Evolutionary conservation across 164 flowering plant species (phyloP).

Genomic region (Nymphaea thermarum): DNA sequence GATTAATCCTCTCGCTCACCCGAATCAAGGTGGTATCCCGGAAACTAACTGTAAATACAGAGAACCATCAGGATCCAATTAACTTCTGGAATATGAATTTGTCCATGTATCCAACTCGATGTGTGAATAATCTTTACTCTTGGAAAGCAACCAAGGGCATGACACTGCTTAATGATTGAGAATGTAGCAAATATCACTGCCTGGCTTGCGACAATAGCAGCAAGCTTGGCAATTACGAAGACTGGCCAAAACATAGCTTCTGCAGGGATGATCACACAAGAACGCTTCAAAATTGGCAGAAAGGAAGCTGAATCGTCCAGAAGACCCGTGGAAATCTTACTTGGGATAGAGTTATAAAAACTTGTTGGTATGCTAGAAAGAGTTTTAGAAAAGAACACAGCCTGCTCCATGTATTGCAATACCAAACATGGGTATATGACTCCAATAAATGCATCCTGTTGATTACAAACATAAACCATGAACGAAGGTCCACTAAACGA

Average conservation of each 20-base stretch:
- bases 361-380: slow-evolving; percentile 41
- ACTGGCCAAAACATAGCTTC: slow-evolving; percentile 72
- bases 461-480: not conserved
- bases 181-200: slow-evolving; percentile 85
- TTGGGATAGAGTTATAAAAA: slow-evolving; percentile 6
- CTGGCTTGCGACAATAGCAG: slow-evolving; percentile 80
- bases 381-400: slow-evolving; percentile 66
- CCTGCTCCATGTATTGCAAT: slow-evolving; percentile 81
- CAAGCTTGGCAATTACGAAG: slow-evolving; percentile 66
- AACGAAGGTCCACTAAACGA: not conserved
- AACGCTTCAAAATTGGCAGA: not conserved
- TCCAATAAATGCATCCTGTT: slow-evolving; percentile 69
- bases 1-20: too few species aligned
- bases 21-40: slow-evolving; percentile 56
- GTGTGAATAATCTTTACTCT: slow-evolving; percentile 82
- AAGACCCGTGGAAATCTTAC: not conserved
- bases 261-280: slow-evolving; percentile 13
- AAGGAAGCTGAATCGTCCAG: not conserved
- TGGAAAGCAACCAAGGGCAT: slow-evolving; percentile 91
- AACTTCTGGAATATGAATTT: slow-evolving; percentile 83
- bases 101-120: slow-evolving; percentile 63
- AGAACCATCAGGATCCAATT: slow-evolving; percentile 84
- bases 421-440: slow-evolving; percentile 72
- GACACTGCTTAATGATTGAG: slow-evolving; percentile 70
- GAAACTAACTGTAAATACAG: slow-evolving; percentile 69